Evolutionary conservation across 2,329 filamentous ascomycete species (phyloP).

Genomic region (Aspergillus spinulosporus): DNA sequence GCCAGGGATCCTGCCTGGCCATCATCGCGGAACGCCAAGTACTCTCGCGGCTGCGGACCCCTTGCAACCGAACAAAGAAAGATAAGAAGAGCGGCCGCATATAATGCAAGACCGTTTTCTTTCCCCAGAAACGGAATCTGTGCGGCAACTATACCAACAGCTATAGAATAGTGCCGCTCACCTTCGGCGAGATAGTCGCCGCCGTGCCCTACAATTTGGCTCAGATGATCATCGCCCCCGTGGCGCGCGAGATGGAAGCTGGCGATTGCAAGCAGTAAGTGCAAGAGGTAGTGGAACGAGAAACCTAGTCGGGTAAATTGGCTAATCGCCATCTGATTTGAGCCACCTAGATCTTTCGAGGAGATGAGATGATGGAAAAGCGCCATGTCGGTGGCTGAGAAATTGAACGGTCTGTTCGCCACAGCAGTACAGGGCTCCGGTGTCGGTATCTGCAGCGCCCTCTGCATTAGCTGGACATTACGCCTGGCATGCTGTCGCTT

Average conservation of each 20-base stretch:
- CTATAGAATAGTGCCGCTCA: slow-evolving; percentile 14
- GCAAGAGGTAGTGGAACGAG: slow-evolving; percentile 17
- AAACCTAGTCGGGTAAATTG: slow-evolving; percentile 15
- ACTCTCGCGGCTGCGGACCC: slow-evolving; percentile 17
- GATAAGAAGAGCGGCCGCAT: slow-evolving; percentile 10
- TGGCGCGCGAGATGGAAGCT: slow-evolving; percentile 17
- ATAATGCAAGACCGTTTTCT: slow-evolving; percentile 10
- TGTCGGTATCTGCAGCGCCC: neutral
- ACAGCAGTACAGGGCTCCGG: neutral
- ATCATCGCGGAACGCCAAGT: slow-evolving; percentile 20
- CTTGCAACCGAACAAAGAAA: slow-evolving; percentile 16
- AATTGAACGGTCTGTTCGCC: slow-evolving; percentile 14
- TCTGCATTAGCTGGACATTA: neutral
- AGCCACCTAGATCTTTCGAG: slow-evolving; percentile 10
- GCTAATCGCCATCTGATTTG: neutral
- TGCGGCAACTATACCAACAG: slow-evolving; percentile 11
- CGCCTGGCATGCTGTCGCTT: neutral
- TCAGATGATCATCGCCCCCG: neutral
- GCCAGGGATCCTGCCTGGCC: neutral
- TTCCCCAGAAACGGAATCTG: neutral
- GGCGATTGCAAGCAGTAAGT: slow-evolving; percentile 15
- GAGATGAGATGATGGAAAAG: slow-evolving; percentile 20
- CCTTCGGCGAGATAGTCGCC: slow-evolving; percentile 12
- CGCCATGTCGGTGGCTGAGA: slow-evolving; percentile 18
- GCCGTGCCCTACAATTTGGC: neutral